Evolutionary conservation across 228 moss, liverwort and hornwort species (phyloP), one percentile per base, ranked within the genome.

Genomic region (Sphagnum magellanicum): DNA sequence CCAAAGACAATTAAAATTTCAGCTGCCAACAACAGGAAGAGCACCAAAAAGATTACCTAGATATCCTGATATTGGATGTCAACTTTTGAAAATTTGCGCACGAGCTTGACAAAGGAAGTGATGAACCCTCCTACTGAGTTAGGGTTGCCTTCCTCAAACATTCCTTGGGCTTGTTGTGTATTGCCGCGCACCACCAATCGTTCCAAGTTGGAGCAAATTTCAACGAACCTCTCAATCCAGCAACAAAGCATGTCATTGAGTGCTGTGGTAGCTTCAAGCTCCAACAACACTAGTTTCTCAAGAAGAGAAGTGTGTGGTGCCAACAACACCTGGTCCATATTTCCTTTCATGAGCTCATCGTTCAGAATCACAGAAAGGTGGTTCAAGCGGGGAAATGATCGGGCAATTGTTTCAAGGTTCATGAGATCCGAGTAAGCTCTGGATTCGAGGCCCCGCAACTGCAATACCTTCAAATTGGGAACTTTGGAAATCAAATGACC

Each of bases 121-220:
- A 87, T 87, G 84, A 90, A 90, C 70, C 75, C 87, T 65, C 82
- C 90, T 15, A 87, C 82, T 84, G 82, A 76, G 62, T 71, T 74
- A 68, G 67, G 76, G 64, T 90, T 86, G 10, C 87, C 82, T 50
- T 79, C 32, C 32, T 32, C 32, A 32, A 32, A 32, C 32, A 32
- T 32, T 32, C 32, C 67, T 51, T 67, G 81, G 47, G 68, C 78
- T 8, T 82, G 87, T 32, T 75, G 70, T 10, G 84, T 82, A 14
- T 74, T 78, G 50, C 84, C 87, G 62, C 84, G 87, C 16, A 87
- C 82, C 52, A 84, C 79, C 64, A 90, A 79, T 51, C 81, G 77
- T 68, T 82, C 82, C 73, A 84, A 74, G 72, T 67, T 79, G 5
- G 90, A 83, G 52, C 84, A 87, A 68, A 84, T 79, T 53, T 79